These are phyloP conservation scores for Phialemonium atrogriseum DNA, from an alignment of 2,329 filamentous ascomycete species.

Conservation along the genomic window DNA sequence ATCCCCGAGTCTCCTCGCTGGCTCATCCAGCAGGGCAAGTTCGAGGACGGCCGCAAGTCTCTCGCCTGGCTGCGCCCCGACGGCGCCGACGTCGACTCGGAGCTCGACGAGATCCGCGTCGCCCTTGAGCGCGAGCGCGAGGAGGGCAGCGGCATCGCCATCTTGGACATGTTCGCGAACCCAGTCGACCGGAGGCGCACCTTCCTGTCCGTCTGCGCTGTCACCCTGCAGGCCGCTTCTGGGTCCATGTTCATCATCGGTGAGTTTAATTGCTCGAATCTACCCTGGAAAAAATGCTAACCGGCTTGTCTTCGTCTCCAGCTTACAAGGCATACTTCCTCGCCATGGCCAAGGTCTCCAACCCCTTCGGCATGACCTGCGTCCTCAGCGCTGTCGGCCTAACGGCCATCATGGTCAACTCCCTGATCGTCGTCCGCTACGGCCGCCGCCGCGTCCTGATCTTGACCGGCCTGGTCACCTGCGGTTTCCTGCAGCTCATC, in stretches of 20 bases:
- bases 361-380: conserved; percentile 42
- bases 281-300: neutral
- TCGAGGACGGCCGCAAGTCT: conserved; percentile 23
- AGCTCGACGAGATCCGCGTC: conserved; percentile 23
- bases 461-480: conserved; percentile 33
- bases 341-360: conserved; percentile 40
- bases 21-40: conserved; percentile 17
- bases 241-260: conserved; percentile 37
- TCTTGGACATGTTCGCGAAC: conserved; percentile 35
- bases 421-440: conserved; percentile 35
- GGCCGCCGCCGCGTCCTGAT: conserved; percentile 41
- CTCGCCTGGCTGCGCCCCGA: conserved; percentile 26
- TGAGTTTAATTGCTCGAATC: conserved; percentile 3
- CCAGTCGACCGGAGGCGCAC: conserved; percentile 35
- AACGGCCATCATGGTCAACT: conserved; percentile 39
- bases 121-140: conserved; percentile 25
- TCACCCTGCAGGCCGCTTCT: conserved; percentile 34
- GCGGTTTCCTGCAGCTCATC: conserved; percentile 40
- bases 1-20: conserved; percentile 24
- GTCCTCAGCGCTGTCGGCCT: conserved; percentile 40
- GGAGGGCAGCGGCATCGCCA: conserved; percentile 22
- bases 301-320: conserved; percentile 15
- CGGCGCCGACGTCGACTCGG: conserved; percentile 19
- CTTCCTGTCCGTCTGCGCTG: conserved; percentile 29
- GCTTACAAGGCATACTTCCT: conserved; percentile 46